phyloP scores from a whole-genome alignment of 495 filamentous ascomycete species.

The Hypoxylon trugodes region DNA sequence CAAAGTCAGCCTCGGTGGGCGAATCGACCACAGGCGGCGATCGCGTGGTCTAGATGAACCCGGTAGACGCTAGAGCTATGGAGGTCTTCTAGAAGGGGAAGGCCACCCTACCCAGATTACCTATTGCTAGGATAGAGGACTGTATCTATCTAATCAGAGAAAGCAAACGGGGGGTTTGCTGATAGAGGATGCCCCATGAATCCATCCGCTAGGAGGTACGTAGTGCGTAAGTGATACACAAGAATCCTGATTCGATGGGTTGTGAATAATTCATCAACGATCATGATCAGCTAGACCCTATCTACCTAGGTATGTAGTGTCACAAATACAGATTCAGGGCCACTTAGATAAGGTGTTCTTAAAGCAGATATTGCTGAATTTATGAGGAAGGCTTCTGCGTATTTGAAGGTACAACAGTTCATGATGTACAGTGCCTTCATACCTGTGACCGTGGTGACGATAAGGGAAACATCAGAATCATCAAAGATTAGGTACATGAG shows the following conservation, averaged over 20 bases:
- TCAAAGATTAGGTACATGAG: neutral
- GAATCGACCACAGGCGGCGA: conserved; percentile 24
- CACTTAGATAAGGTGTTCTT: too few relatives aligned
- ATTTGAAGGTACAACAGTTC: neutral
- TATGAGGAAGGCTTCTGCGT: neutral
- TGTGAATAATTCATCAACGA: conserved; percentile 23
- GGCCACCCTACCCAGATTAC: too few relatives aligned
- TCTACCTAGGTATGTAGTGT: too few relatives aligned
- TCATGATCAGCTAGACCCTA: too few relatives aligned
- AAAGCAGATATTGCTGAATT: too few relatives aligned
- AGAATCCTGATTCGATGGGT: conserved; percentile 13
- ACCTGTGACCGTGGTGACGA: neutral
- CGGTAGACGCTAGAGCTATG: conserved; percentile 34
- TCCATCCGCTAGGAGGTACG: conserved; percentile 9
- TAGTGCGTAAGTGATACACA: conserved; percentile 19
- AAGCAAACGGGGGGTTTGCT: neutral
- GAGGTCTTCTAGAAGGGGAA: conserved; percentile 45
- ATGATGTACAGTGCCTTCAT: neutral
- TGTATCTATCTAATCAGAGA: conserved; percentile 27
- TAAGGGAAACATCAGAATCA: neutral
- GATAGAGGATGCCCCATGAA: conserved; percentile 18
- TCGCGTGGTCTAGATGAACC: conserved; percentile 40
- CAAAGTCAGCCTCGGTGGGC: conserved; percentile 38
- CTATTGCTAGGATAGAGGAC: too few relatives aligned
- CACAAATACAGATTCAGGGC: too few relatives aligned